These are phyloP conservation scores for Bipolaris bicolor DNA, from an alignment of 2,329 filamentous ascomycete species.

Conservation along the genomic window DNA sequence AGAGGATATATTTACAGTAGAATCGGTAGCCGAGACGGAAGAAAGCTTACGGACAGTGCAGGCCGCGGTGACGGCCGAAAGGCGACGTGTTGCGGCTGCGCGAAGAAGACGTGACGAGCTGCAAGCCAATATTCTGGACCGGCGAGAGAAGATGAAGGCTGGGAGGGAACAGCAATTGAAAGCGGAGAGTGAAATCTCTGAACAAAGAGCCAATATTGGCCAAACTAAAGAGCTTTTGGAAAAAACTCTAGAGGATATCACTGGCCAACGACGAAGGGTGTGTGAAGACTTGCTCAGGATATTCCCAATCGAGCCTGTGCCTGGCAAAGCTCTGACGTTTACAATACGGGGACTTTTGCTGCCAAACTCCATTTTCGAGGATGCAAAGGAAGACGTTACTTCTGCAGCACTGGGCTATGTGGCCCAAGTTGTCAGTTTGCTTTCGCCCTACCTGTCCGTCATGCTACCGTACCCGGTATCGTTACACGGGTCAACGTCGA, in stretches of 20 bases:
- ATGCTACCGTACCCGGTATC: conserved; percentile 81
- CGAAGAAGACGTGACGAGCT: conserved; percentile 71
- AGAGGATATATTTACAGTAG: conserved; percentile 44
- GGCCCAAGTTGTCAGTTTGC: conserved; percentile 72
- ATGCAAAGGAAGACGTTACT: conserved; percentile 72
- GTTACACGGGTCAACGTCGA: conserved; percentile 74
- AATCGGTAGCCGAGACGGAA: conserved; percentile 52
- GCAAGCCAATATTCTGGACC: conserved; percentile 66
- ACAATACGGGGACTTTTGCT: conserved; percentile 79
- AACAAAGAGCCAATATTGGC: conserved; percentile 55
- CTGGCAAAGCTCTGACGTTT: conserved; percentile 72
- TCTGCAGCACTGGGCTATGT: conserved; percentile 84
- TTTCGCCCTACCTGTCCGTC: conserved; percentile 82
- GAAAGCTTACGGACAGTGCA: conserved; percentile 54
- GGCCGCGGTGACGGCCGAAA: conserved; percentile 66
- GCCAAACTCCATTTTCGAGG: conserved; percentile 79
- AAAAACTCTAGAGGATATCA: conserved; percentile 69
- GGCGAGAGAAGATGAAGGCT: conserved; percentile 70
- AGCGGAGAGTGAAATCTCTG: conserved; percentile 65
- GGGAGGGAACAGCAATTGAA: conserved; percentile 66
- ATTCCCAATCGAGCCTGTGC: conserved; percentile 77
- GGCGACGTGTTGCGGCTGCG: conserved; percentile 67
- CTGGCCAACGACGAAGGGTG: conserved; percentile 85
- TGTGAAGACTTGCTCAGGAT: conserved; percentile 81
- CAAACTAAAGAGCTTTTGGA: conserved; percentile 62